These are phyloP conservation scores for Fistulifera solaris DNA, from an alignment of 108 stramenopile genomes.

Conservation along the genomic window DNA sequence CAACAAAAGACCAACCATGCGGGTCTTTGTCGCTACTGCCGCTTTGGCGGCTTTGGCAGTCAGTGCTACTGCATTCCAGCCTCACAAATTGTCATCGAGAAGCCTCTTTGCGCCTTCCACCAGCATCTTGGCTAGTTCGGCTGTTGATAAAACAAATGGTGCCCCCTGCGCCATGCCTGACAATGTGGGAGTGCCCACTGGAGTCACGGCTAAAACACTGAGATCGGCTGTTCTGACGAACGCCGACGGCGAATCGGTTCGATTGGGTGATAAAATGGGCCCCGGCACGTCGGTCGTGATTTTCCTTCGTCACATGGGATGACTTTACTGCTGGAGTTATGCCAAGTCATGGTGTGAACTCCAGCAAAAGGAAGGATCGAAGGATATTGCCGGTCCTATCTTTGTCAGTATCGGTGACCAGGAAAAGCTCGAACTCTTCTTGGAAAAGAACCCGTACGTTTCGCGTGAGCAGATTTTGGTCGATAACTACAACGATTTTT, in stretches of 20 bases:
- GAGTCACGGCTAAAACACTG: conserved; percentile 14
- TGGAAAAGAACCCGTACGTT: conserved; percentile 65
- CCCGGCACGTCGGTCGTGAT: conserved; percentile 50
- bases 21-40: too few species aligned
- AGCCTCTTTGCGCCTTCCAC: too few species aligned
- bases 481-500: conserved; percentile 59
- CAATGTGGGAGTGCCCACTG: neutral
- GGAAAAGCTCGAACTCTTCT: conserved; percentile 53
- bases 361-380: conserved; percentile 31
- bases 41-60: too few species aligned
- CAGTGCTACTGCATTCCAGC: too few species aligned
- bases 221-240: conserved; percentile 32
- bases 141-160: neutral
- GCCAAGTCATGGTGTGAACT: conserved; percentile 65
- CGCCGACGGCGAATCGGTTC: conserved; percentile 39
- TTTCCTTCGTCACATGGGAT: conserved; percentile 74
- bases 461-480: conserved; percentile 42
- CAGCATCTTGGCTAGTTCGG: too few species aligned
- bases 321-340: conserved; percentile 89
- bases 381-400: conserved; percentile 42
- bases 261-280: conserved; percentile 43
- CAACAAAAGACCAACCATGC: too few species aligned
- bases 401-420: conserved; percentile 72
- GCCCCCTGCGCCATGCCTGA: neutral
- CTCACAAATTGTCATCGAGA: too few species aligned